Evolutionary conservation across 148 eudicot species (phyloP).

Genomic region (Fagopyrum homotropicum): DNA sequence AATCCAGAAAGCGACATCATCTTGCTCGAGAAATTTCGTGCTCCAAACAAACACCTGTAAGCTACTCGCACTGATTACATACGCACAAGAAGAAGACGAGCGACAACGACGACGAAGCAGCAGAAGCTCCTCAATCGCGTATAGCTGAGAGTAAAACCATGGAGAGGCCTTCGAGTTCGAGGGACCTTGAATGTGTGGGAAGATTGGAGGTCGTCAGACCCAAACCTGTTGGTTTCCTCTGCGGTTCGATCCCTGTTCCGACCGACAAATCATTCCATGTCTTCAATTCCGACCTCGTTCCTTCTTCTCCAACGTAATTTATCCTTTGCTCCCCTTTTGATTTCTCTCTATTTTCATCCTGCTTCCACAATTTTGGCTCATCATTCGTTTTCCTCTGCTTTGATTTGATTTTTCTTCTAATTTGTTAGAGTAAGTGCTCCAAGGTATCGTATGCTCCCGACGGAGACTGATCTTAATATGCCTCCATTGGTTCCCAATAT

Average conservation of each 20-base stretch:
- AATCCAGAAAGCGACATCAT: not conserved
- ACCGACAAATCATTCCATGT: conserved; percentile 58
- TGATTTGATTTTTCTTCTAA: conserved; percentile 4
- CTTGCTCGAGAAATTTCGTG: not conserved
- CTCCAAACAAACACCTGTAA: not conserved
- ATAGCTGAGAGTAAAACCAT: conserved; percentile 14
- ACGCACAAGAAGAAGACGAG: not conserved
- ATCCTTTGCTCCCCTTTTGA: not conserved
- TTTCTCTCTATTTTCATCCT: not conserved
- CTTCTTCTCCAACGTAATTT: conserved; percentile 58
- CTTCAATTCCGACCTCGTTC: conserved; percentile 58
- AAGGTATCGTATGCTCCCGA: conserved; percentile 78
- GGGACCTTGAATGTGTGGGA: conserved; percentile 74
- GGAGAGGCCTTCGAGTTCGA: conserved; percentile 35
- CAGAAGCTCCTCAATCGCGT: not conserved
- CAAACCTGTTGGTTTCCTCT: conserved; percentile 74
- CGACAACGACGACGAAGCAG: conserved; percentile 6
- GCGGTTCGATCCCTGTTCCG: conserved; percentile 86
- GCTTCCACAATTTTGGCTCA: conserved; percentile 2
- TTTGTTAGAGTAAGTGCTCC: conserved; percentile 68
- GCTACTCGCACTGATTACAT: not conserved
- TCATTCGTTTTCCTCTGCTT: not conserved
- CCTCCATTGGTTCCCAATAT: conserved; percentile 47
- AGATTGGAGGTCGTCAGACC: conserved; percentile 61
- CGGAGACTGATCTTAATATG: conserved; percentile 81